phyloP scores from a whole-genome alignment of 768 basidiomycete species.

The Tylopilus felleus region DNA sequence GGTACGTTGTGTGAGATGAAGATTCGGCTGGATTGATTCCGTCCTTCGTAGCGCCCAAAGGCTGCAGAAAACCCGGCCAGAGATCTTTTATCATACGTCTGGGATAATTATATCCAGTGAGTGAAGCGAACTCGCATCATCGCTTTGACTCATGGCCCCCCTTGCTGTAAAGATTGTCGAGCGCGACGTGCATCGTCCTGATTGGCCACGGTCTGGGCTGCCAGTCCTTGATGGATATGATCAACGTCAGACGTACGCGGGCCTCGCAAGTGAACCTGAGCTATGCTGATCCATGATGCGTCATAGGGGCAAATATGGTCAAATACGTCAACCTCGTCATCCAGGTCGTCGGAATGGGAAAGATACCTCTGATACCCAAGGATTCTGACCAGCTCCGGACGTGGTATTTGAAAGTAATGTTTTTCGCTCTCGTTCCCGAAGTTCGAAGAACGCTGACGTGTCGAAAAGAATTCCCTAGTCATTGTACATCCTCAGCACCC shows the following conservation, averaged over 20 bases:
- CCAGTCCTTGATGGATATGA: constrained; percentile 67
- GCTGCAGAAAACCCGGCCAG: constrained; percentile 43
- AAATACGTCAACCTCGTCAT: constrained; percentile 66
- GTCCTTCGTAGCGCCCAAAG: constrained; percentile 36
- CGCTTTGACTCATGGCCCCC: background rate
- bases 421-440: constrained; percentile 11
- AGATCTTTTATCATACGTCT: constrained; percentile 76
- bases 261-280: background rate
- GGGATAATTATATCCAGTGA: constrained; percentile 96
- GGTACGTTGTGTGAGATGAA: constrained; percentile 27
- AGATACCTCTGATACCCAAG: constrained; percentile 51
- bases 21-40: background rate
- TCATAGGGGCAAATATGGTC: constrained; percentile 50
- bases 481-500: constrained; percentile 65
- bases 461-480: constrained; percentile 66
- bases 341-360: constrained; percentile 71
- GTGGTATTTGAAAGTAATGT: constrained; percentile 70
- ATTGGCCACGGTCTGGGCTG: constrained; percentile 89
- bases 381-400: constrained; percentile 51
- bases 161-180: constrained; percentile 53
- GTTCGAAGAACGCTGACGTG: constrained; percentile 5
- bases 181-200: constrained; percentile 68
- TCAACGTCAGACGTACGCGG: constrained; percentile 63
- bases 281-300: background rate
- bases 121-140: constrained; percentile 25